Evolutionary conservation across 257 asterid genomes (phyloP).

Genomic region (Coffea canephora): DNA sequence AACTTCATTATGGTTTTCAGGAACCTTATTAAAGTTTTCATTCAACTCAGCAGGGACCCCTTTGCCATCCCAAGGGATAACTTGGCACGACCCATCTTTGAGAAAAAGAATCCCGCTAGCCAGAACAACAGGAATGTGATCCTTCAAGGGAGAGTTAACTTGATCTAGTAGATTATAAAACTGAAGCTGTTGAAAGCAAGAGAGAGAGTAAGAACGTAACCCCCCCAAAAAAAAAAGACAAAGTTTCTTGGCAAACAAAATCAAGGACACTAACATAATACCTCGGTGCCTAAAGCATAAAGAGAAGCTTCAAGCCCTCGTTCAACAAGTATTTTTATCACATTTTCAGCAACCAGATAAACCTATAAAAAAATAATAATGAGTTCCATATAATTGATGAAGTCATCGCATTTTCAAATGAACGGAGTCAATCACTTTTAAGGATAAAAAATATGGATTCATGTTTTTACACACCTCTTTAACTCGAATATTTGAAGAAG

Average conservation of each 20-base stretch:
- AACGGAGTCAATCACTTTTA: neutral
- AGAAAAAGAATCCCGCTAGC: conserved; percentile 80
- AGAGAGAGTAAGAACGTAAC: conserved; percentile 13
- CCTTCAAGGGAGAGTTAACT: conserved; percentile 63
- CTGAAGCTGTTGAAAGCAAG: conserved; percentile 58
- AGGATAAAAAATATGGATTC: neutral
- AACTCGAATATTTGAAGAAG: neutral
- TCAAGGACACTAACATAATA: conserved; percentile 25
- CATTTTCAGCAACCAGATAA: conserved; percentile 67
- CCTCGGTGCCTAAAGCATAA: conserved; percentile 93
- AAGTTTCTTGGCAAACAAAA: conserved; percentile 3
- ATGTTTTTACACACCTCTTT: neutral
- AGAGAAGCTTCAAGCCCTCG: conserved; percentile 84
- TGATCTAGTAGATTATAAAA: conserved; percentile 57
- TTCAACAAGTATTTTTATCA: conserved; percentile 78
- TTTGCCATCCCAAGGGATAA: conserved; percentile 82
- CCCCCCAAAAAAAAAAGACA: neutral
- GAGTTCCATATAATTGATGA: neutral
- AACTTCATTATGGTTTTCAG: conserved; percentile 35
- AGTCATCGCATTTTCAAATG: neutral
- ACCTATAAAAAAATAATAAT: conserved; percentile 47
- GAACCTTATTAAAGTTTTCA: conserved; percentile 36
- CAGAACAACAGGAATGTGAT: conserved; percentile 65
- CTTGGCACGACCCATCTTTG: conserved; percentile 59
- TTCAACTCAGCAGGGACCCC: conserved; percentile 65